Evolutionary conservation across 176 grass and related monocot species (phyloP), one percentile per base, ranked within the genome.

Genomic region (Elymus sibiricus): DNA sequence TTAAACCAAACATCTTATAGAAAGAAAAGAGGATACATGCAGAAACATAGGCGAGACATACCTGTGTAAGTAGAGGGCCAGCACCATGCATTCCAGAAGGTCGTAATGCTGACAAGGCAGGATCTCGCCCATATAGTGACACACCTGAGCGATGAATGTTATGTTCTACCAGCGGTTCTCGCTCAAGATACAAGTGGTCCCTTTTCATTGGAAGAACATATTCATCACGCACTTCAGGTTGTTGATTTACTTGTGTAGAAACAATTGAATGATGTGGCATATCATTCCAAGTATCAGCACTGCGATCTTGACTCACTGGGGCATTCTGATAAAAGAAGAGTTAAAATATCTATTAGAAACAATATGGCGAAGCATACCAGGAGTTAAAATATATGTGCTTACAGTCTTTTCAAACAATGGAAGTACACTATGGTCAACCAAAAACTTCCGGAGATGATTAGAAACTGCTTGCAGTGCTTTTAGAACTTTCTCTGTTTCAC

Each of bases 391-490:
- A 47, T 77, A 65, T 72, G 74, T 19, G 79, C 93, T 94, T 91
- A 99, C 97, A 88, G 56, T 93, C 68, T 96, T 99, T 79, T 99
- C 92, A 60, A 99, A 99, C 74, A 99, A 92, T 77, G 94, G 94
- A 84, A 99, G 90, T 84, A 99, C 87, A 86, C 92, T 94, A 78
- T 92, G 97, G 68, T 99, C 97, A 88, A 99, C 97, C 86, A 99
- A 87, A 96, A 99, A 99, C 85, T 94, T 99, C 74, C 97, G 87
- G 71, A 99, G 94, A 87, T 96, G 94, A 46, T 89, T 82, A 74
- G 91, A 82, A 79, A 96, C 94, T 46, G 91, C 90, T 92, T 91
- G 87, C 74, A 99, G 90, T 40, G 94, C 97, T 77, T 92, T 99
- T 79, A 91, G 49, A 74, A 94, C 97, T 82, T 93, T 99, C 79